phyloP scores from a whole-genome alignment of 176 grass and related monocot genomes.

The Zizania latifolia region DNA sequence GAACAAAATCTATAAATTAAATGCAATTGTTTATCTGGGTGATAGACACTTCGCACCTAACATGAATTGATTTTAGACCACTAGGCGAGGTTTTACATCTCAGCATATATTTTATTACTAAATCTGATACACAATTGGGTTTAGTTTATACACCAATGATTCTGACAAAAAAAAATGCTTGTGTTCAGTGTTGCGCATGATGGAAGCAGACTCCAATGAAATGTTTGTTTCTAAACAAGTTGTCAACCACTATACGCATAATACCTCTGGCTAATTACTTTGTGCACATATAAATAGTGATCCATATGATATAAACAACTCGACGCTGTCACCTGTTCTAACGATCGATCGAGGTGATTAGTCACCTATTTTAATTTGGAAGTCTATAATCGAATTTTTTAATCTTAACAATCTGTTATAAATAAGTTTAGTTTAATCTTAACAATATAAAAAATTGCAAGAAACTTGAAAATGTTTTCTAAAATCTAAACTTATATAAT shows the following conservation, averaged over 20 bases:
- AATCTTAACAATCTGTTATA: too few species aligned
- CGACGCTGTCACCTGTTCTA: not conserved
- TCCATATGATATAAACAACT: not conserved
- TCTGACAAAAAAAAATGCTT: not conserved
- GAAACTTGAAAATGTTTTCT: too few species aligned
- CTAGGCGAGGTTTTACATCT: not conserved
- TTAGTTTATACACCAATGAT: not conserved
- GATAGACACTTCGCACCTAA: conserved; percentile 11
- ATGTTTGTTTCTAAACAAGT: not conserved
- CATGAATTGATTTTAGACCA: not conserved
- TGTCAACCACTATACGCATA: not conserved
- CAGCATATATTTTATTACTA: not conserved
- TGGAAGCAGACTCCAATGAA: conserved; percentile 17
- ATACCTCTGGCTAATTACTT: not conserved
- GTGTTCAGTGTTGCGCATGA: not conserved
- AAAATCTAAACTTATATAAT: too few species aligned
- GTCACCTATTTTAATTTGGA: not conserved
- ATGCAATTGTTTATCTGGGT: not conserved
- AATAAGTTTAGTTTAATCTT: too few species aligned
- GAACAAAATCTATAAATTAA: too few species aligned
- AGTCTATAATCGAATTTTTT: conserved; percentile 10
- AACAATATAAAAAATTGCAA: too few species aligned
- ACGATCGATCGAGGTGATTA: too few species aligned
- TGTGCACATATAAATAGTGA: not conserved
- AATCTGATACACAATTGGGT: not conserved